Percentiles rank a stretch among this genome's conserved stretches.
These are phyloP conservation scores for Tolypocladium tropicale DNA, from an alignment of 2,329 filamentous ascomycete genomes.

Conservation along the genomic window DNA sequence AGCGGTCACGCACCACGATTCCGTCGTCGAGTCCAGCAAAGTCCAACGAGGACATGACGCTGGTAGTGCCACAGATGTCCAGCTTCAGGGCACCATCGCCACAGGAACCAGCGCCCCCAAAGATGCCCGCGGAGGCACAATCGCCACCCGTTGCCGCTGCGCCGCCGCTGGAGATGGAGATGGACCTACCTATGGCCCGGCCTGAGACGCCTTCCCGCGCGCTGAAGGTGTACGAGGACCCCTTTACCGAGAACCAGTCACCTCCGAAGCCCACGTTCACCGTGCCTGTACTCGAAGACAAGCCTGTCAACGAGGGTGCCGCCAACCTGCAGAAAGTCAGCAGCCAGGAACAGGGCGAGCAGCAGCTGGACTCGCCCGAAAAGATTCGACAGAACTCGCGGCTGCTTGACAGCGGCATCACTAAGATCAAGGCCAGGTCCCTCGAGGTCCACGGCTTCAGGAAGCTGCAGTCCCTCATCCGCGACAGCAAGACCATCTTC, in stretches of 20 bases:
- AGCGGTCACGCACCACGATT: slow-evolving; percentile 19
- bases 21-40: slow-evolving; percentile 31
- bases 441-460: slow-evolving; percentile 77
- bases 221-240: slow-evolving; percentile 53
- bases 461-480: slow-evolving; percentile 64
- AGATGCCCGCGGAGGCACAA: slow-evolving; percentile 3
- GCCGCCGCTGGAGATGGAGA: slow-evolving; percentile 4
- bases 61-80: slow-evolving; percentile 38
- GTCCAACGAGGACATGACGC: slow-evolving; percentile 42
- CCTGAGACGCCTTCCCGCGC: slow-evolving; percentile 22
- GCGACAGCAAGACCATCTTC: slow-evolving; percentile 54
- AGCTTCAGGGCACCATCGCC: slow-evolving; percentile 24
- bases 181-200: neutral
- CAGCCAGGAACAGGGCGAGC: slow-evolving; percentile 10
- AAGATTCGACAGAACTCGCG: slow-evolving; percentile 47
- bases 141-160: slow-evolving; percentile 5
- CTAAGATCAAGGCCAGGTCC: slow-evolving; percentile 58
- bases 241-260: slow-evolving; percentile 39
- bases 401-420: slow-evolving; percentile 63
- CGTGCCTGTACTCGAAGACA: slow-evolving; percentile 47
- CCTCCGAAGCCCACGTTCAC: slow-evolving; percentile 35
- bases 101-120: slow-evolving; percentile 4
- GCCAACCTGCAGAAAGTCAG: slow-evolving; percentile 18
- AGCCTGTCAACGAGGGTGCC: slow-evolving; percentile 47
- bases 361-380: slow-evolving; percentile 26